These are phyloP conservation scores for Fusarium mundagurra DNA, from an alignment of 2,329 filamentous ascomycete species.

Conservation along the genomic window DNA sequence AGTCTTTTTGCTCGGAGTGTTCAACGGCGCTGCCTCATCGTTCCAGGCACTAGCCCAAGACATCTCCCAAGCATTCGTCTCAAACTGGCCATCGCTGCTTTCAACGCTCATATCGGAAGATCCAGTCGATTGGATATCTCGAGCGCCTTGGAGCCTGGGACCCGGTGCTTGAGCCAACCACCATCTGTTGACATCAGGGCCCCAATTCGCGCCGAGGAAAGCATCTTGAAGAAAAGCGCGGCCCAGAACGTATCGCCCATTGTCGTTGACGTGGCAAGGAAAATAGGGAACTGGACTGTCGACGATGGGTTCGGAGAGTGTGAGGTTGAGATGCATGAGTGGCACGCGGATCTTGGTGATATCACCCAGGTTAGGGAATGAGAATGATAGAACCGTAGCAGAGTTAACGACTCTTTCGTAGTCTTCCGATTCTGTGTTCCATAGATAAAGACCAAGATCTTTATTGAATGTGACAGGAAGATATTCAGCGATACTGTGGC, in stretches of 20 bases:
- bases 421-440: background rate
- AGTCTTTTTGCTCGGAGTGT: background rate
- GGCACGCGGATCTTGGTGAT: constrained; percentile 1
- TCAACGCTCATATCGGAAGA: background rate
- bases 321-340: constrained; percentile 16
- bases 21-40: background rate
- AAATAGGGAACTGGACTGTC: constrained; percentile 32
- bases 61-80: constrained; percentile 20
- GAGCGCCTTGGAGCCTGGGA: background rate
- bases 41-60: constrained; percentile 15
- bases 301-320: background rate
- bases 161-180: constrained; percentile 32
- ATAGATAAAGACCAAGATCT: background rate
- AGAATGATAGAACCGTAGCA: background rate
- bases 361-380: background rate
- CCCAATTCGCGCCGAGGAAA: constrained; percentile 55
- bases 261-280: constrained; percentile 50
- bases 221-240: constrained; percentile 56
- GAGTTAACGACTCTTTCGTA: background rate
- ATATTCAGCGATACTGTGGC: background rate
- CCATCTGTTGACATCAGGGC: constrained; percentile 28
- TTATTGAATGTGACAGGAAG: background rate
- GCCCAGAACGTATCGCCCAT: constrained; percentile 48
- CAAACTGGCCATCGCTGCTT: background rate
- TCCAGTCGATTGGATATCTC: background rate